Conservation (phyloP, 2,329 filamentous ascomycete species). For the Aspergillaceae sp. region DNA sequence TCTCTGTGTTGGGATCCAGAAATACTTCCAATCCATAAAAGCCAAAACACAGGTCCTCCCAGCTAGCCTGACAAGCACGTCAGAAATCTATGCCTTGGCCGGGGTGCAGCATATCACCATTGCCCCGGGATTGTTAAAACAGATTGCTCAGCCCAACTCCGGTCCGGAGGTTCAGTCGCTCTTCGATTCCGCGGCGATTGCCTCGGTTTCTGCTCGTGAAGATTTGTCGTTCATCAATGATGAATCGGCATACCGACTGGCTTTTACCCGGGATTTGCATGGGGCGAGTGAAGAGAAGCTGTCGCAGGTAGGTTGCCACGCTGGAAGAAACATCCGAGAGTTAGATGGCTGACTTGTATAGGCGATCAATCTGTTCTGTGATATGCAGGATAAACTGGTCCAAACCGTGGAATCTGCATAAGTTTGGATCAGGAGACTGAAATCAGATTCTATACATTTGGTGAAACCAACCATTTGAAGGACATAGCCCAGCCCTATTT, state of each 20-base stretch:
- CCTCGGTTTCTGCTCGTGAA: constrained; percentile 3
- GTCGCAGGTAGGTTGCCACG: constrained; percentile 28
- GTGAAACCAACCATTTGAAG: not conserved
- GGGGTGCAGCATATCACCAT: constrained; percentile 54
- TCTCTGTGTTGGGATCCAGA: constrained; percentile 45
- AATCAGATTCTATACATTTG: not conserved
- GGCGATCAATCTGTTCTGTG: constrained; percentile 13
- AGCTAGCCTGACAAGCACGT: constrained; percentile 49
- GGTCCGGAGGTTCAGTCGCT: constrained; percentile 24
- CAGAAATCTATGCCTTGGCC: constrained; percentile 51
- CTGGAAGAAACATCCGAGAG: no score
- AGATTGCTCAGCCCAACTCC: constrained; percentile 37
- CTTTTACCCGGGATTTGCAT: constrained; percentile 39
- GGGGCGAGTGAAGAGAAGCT: constrained; percentile 43
- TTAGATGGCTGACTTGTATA: constrained; percentile 2
- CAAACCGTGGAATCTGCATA: not conserved
- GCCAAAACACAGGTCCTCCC: constrained; percentile 46
- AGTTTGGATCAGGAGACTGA: not conserved
- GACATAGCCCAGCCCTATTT: no score
- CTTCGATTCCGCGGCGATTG: constrained; percentile 14
- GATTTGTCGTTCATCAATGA: constrained; percentile 28
- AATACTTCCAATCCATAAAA: constrained; percentile 41
- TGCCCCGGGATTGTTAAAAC: constrained; percentile 43
- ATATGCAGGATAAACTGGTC: constrained; percentile 10
- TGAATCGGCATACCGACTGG: constrained; percentile 43